Evolutionary conservation across 352 stramenopile genomes (phyloP).

Genomic region (Pythium biforme): DNA sequence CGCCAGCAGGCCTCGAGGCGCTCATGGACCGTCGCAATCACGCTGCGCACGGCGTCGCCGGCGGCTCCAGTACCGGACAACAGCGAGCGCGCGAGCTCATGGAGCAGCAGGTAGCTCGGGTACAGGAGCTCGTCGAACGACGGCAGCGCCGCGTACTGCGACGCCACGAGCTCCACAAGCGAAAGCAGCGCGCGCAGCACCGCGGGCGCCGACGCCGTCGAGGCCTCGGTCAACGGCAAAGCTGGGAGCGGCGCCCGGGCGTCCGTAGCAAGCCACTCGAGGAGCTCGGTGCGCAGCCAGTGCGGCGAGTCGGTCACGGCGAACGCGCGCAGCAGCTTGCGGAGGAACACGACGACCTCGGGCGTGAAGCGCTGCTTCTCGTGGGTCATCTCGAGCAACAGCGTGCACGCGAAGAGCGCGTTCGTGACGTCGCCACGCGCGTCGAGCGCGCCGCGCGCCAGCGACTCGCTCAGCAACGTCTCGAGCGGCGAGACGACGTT

Average conservation of each 20-base stretch:
- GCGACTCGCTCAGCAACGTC: constrained; percentile 89
- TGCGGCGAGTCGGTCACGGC: constrained; percentile 29
- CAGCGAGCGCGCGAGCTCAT: constrained; percentile 48
- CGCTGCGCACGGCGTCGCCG: background rate
- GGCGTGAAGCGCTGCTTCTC: constrained; percentile 91
- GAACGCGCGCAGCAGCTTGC: constrained; percentile 53
- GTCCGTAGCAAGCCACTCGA: constrained; percentile 34
- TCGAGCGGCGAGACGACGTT: constrained; percentile 92
- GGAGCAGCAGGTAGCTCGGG: constrained; percentile 64
- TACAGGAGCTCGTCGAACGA: constrained; percentile 80
- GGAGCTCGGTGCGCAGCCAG: constrained; percentile 52
- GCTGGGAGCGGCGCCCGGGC: constrained; percentile 30
- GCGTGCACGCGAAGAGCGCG: constrained; percentile 74
- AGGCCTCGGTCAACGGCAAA: constrained; percentile 39
- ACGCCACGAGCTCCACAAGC: constrained; percentile 41
- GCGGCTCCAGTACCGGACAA: constrained; percentile 7
- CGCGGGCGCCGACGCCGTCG: constrained; percentile 41
- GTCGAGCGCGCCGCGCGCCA: constrained; percentile 74
- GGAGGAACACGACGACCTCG: constrained; percentile 69
- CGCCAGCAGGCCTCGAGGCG: constrained; percentile 48
- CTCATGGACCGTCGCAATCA: constrained; percentile 49
- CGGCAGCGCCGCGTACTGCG: constrained; percentile 60
- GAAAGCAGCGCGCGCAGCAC: constrained; percentile 49
- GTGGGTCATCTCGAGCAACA: constrained; percentile 69
- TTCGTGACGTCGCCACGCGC: constrained; percentile 76